Percentiles rank a stretch among this genome's conserved stretches.
Conservation (phyloP, 2,329 filamentous ascomycete species). For the Hypoxylon sp. region DNA sequence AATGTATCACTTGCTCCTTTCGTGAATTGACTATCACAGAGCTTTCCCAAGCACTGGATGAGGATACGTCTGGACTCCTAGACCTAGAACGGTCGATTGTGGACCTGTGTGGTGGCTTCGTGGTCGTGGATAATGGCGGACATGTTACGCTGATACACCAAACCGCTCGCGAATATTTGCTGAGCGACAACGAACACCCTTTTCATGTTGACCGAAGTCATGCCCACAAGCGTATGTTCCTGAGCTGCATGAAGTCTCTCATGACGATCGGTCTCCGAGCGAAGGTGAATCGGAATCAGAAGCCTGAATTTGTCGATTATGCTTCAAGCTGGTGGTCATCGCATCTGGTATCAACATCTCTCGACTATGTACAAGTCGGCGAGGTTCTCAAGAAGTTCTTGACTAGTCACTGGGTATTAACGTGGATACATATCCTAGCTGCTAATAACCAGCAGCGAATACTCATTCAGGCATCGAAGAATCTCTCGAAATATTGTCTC, state of each 20-base stretch:
- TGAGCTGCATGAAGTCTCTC: slow-evolving; percentile 44
- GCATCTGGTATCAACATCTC: slow-evolving; percentile 43
- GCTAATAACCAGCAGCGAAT: slow-evolving; percentile 45
- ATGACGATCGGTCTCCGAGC: slow-evolving; percentile 34
- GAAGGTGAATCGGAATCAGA: slow-evolving; percentile 22
- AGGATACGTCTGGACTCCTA: slow-evolving; percentile 40
- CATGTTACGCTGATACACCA: slow-evolving; percentile 55
- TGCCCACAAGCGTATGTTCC: slow-evolving; percentile 47
- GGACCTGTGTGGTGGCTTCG: slow-evolving; percentile 53
- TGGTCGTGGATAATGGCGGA: slow-evolving; percentile 51
- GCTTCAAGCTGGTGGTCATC: slow-evolving; percentile 49
- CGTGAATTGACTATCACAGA: slow-evolving; percentile 48
- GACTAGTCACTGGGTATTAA: slow-evolving; percentile 45
- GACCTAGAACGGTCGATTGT: slow-evolving; percentile 50
- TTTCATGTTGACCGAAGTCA: slow-evolving; percentile 36
- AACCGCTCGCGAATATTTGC: slow-evolving; percentile 56
- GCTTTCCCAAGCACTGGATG: slow-evolving; percentile 45
- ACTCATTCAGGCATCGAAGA: slow-evolving; percentile 50
- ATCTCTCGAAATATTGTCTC: slow-evolving; percentile 46
- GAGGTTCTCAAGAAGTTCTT: slow-evolving; percentile 50
- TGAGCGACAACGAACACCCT: slow-evolving; percentile 15
- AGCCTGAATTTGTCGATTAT: slow-evolving; percentile 45
- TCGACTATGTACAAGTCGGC: slow-evolving; percentile 21
- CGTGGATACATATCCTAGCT: slow-evolving; percentile 56
- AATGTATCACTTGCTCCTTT: slow-evolving; percentile 48